Evolutionary conservation across 495 filamentous ascomycete genomes (phyloP).

Genomic region (Neurospora sp.): DNA sequence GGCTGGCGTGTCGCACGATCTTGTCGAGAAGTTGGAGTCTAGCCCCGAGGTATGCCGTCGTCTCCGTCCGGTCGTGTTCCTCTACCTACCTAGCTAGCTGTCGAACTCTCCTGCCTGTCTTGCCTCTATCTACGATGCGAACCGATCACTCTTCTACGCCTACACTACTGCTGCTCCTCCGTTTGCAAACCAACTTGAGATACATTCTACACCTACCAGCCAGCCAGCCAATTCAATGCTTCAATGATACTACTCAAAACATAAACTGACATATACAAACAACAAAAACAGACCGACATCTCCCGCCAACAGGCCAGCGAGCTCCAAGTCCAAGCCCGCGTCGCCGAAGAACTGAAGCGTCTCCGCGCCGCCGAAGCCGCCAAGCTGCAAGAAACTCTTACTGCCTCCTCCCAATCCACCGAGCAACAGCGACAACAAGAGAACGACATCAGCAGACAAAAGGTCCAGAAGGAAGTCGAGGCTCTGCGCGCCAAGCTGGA

Average conservation of each 20-base stretch:
- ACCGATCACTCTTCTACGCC: background rate
- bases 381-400: slow-evolving; percentile 51
- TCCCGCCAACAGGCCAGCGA: slow-evolving; percentile 76
- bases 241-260: background rate
- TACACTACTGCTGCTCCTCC: background rate
- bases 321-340: slow-evolving; percentile 79
- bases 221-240: background rate
- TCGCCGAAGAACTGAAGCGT: slow-evolving; percentile 70
- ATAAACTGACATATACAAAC: background rate
- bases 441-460: slow-evolving; percentile 16
- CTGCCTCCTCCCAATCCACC: background rate
- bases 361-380: slow-evolving; percentile 48
- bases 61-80: background rate
- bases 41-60: slow-evolving; percentile 64
- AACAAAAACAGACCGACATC: slow-evolving; percentile 58
- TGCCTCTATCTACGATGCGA: background rate
- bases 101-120: background rate
- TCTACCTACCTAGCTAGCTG: background rate
- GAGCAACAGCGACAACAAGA: slow-evolving; percentile 6
- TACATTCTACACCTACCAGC: slow-evolving; percentile 1
- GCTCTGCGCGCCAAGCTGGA: slow-evolving; percentile 65
- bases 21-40: slow-evolving; percentile 71
- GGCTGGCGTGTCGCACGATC: slow-evolving; percentile 74
- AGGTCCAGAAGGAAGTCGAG: slow-evolving; percentile 33
- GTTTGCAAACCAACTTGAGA: background rate